Evolutionary conservation across 2,329 filamentous ascomycete genomes (phyloP).

Genomic region (Aspergillus sp.): DNA sequence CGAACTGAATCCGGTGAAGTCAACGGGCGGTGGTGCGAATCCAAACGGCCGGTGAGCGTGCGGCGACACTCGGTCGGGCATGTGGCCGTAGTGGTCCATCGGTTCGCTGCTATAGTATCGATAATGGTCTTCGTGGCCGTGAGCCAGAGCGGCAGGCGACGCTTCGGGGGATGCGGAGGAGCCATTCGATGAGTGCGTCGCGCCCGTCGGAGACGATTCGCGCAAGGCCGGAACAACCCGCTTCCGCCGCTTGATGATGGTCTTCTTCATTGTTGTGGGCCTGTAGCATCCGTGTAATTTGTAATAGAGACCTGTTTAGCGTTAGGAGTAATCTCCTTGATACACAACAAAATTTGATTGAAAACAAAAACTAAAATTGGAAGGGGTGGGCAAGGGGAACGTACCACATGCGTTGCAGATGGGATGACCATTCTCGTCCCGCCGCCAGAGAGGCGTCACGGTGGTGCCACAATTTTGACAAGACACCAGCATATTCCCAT

Average conservation of each 20-base stretch:
- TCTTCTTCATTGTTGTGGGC: constrained; percentile 98
- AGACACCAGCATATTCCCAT: constrained; percentile 67
- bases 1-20: constrained; percentile 49
- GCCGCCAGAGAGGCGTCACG: constrained; percentile 91
- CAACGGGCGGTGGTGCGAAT: constrained; percentile 47
- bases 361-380: constrained; percentile 18
- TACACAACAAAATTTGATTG: constrained; percentile 1
- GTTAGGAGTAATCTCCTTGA: constrained; percentile 7
- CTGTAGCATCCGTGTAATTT: constrained; percentile 93
- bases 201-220: constrained; percentile 45
- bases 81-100: constrained; percentile 45
- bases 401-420: constrained; percentile 98
- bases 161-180: constrained; percentile 46
- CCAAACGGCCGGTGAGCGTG: constrained; percentile 34
- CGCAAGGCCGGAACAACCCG: constrained; percentile 79
- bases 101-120: constrained; percentile 35
- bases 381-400: constrained; percentile 25
- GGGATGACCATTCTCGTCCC: constrained; percentile 90
- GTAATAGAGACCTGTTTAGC: constrained; percentile 79
- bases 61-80: constrained; percentile 42
- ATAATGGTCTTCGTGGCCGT: constrained; percentile 32
- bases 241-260: constrained; percentile 93
- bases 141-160: constrained; percentile 33
- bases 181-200: constrained; percentile 41
- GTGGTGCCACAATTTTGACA: constrained; percentile 98